These are phyloP conservation scores for Tolypocladium paradoxum DNA, from an alignment of 2,329 filamentous ascomycete genomes.

Conservation along the genomic window DNA sequence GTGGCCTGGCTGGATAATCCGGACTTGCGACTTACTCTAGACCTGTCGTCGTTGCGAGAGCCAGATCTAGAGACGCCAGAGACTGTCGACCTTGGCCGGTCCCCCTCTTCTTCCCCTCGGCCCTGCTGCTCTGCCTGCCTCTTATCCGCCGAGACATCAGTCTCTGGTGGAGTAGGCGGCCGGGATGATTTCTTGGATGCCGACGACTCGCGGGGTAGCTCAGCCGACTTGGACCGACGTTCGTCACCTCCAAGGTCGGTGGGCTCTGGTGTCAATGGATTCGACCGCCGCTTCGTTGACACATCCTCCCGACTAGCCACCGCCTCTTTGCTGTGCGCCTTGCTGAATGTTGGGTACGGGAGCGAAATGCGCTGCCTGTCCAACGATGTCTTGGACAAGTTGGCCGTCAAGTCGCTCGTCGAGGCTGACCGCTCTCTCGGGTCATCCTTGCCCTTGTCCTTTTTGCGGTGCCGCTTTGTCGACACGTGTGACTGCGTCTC, in stretches of 20 bases:
- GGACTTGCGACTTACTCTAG: conserved; percentile 43
- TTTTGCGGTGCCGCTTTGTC: conserved; percentile 19
- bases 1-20: conserved; percentile 49
- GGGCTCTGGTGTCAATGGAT: conserved; percentile 57
- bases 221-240: conserved; percentile 35
- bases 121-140: conserved; percentile 25
- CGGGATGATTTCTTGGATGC: conserved; percentile 31
- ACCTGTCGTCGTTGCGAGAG: conserved; percentile 37
- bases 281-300: conserved; percentile 15
- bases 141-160: conserved; percentile 42
- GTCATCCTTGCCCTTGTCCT: conserved; percentile 23
- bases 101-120: conserved; percentile 6
- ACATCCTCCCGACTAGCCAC: conserved; percentile 53
- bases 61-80: conserved; percentile 32
- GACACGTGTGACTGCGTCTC: conserved; percentile 29
- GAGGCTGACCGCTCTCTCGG: conserved; percentile 18
- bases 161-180: conserved; percentile 55
- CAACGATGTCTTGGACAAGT: conserved; percentile 27
- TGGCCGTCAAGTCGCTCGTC: conserved; percentile 39
- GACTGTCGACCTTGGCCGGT: conserved; percentile 31
- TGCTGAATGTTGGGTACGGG: conserved; percentile 77
- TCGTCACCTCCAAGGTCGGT: conserved; percentile 49
- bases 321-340: conserved; percentile 82
- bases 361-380: conserved; percentile 39
- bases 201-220: conserved; percentile 27